Evolutionary conservation across 140 eudicot species (phyloP).

Genomic region (Eryngium alpinum): DNA sequence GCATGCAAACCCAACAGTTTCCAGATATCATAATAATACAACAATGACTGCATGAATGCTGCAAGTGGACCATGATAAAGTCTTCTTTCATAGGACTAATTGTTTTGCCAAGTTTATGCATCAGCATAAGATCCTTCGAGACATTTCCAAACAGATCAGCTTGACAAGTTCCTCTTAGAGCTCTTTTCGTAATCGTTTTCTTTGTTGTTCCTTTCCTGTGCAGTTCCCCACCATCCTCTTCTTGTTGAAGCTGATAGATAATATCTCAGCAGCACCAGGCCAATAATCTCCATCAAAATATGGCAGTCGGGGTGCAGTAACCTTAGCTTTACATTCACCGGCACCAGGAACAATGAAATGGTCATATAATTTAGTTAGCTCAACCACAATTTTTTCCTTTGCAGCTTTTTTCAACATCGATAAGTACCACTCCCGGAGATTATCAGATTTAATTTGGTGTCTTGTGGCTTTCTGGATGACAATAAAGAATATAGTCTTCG

Average conservation of each 20-base stretch:
- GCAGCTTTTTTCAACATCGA: too few species aligned
- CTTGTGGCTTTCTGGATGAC: too few species aligned
- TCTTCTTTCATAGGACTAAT: neutral
- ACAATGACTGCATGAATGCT: neutral
- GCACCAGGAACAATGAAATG: too few species aligned
- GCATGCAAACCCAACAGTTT: neutral
- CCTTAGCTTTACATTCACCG: too few species aligned
- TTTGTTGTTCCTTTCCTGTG: neutral
- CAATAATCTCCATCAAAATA: too few species aligned
- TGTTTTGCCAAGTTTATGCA: neutral
- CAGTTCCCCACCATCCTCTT: neutral
- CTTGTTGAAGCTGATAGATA: conserved; percentile 3
- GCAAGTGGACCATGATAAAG: conserved; percentile 1
- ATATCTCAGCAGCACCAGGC: too few species aligned
- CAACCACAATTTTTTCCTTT: too few species aligned
- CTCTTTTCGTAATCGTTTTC: neutral
- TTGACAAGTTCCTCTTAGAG: neutral
- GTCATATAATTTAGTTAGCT: too few species aligned
- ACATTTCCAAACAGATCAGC: neutral
- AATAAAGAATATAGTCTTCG: too few species aligned
- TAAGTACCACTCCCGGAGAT: too few species aligned
- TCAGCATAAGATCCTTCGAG: neutral
- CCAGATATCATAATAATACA: neutral
- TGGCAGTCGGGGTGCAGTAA: too few species aligned
- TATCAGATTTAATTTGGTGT: too few species aligned